phyloP scores from a whole-genome alignment of 345 rosid species.

The Bruguiera parviflora region DNA sequence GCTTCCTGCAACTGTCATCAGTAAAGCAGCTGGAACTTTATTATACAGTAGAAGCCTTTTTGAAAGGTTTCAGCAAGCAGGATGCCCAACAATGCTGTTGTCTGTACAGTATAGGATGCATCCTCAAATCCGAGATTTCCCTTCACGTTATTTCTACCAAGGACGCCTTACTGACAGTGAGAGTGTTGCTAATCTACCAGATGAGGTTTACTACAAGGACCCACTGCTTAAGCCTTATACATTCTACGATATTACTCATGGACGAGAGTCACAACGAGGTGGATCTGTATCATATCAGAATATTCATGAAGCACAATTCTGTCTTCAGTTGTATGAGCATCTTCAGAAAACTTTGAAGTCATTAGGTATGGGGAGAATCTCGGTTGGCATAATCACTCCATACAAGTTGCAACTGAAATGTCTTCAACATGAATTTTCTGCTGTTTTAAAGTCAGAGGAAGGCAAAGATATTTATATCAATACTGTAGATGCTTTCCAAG shows the following conservation, averaged over 20 bases:
- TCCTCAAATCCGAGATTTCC: slow-evolving; percentile 94
- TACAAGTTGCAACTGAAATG: slow-evolving; percentile 97
- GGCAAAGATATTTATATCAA: slow-evolving; percentile 92
- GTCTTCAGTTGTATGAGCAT: slow-evolving; percentile 86
- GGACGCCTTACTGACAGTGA: slow-evolving; percentile 97
- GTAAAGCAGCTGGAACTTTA: slow-evolving; percentile 97
- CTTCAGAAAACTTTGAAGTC: slow-evolving; percentile 77
- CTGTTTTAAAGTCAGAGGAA: slow-evolving; percentile 75
- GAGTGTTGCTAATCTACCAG: slow-evolving; percentile 67
- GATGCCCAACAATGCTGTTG: slow-evolving; percentile 91
- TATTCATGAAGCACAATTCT: slow-evolving; percentile 84
- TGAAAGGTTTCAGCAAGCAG: slow-evolving; percentile 97
- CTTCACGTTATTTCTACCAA: slow-evolving; percentile 92
- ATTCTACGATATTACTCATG: slow-evolving; percentile 84
- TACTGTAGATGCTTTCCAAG: slow-evolving; percentile 99
- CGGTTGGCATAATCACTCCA: slow-evolving; percentile 95
- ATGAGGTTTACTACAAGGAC: slow-evolving; percentile 82
- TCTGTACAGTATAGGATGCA: slow-evolving; percentile 99
- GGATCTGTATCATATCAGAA: slow-evolving; percentile 98
- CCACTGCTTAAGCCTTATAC: slow-evolving; percentile 82
- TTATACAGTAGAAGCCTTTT: slow-evolving; percentile 94
- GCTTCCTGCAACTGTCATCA: slow-evolving; percentile 98
- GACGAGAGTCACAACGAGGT: slow-evolving; percentile 94
- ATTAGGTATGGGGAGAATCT: slow-evolving; percentile 56
- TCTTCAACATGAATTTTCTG: slow-evolving; percentile 81